Conservation (phyloP, 1,284 basidiomycete genomes). For the Phellinidium pouzarii region DNA sequence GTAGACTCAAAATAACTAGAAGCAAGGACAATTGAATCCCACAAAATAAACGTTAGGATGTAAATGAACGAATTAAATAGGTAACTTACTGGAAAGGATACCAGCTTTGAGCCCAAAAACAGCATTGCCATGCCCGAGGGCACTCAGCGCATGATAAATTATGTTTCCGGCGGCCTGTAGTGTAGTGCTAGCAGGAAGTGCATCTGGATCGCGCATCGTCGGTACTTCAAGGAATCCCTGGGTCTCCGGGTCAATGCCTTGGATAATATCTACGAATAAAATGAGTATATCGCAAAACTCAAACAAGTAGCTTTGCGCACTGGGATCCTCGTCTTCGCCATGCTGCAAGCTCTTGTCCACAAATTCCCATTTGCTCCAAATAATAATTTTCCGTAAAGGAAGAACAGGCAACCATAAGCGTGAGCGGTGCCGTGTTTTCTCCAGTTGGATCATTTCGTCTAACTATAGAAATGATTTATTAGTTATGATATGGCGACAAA, state of each 20-base stretch:
- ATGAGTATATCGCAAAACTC: neutral
- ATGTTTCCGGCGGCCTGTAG: conserved; percentile 46
- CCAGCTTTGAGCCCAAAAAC: conserved; percentile 80
- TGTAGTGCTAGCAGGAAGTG: conserved; percentile 55
- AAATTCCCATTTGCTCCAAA: conserved; percentile 45
- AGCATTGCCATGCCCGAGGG: conserved; percentile 48
- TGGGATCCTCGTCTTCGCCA: conserved; percentile 50
- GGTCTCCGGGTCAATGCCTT: conserved; percentile 41
- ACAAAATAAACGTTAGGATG: neutral
- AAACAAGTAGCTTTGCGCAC: conserved; percentile 24
- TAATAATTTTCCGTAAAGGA: conserved; percentile 32
- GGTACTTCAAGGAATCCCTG: conserved; percentile 48
- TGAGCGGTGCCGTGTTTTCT: conserved; percentile 42
- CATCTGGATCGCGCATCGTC: conserved; percentile 63
- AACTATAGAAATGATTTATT: conserved; percentile 33
- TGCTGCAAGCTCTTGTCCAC: conserved; percentile 35
- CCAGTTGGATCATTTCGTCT: conserved; percentile 48
- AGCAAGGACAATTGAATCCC: neutral
- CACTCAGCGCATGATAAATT: conserved; percentile 35
- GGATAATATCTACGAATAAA: conserved; percentile 42
- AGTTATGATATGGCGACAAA: neutral
- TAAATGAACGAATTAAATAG: neutral
- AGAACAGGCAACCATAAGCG: conserved; percentile 66
- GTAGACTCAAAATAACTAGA: conserved; percentile 53
- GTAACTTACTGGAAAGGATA: conserved; percentile 45